Conservation (phyloP, 345 rosid genomes). For the Eutrema japonicum region DNA sequence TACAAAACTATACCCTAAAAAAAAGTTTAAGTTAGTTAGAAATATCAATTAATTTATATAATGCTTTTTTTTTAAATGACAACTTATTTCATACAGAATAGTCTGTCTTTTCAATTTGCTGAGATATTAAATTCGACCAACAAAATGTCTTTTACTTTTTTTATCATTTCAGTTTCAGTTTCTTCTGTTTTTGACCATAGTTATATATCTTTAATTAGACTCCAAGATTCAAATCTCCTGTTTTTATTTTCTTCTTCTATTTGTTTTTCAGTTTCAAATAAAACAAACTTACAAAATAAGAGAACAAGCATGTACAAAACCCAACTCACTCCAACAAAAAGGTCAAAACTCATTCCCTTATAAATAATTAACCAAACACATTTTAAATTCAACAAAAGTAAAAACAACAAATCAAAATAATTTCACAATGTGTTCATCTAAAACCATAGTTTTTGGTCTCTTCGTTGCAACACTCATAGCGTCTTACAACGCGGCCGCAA, state of each 20-base stretch:
- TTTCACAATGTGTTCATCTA: slow-evolving; percentile 18
- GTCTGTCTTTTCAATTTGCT: neutral
- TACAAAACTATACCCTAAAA: neutral
- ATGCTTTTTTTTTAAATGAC: too few relatives aligned
- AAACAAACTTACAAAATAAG: slow-evolving; percentile 9
- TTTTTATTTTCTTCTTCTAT: neutral
- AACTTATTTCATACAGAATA: too few relatives aligned
- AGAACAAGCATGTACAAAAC: neutral
- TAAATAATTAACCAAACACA: slow-evolving; percentile 5
- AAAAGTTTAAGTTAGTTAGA: too few relatives aligned
- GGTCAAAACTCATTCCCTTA: neutral
- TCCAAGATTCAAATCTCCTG: neutral
- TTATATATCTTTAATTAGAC: neutral
- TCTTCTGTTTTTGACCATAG: slow-evolving; percentile 25
- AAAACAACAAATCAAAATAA: neutral
- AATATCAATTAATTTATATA: too few relatives aligned
- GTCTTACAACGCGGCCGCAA: slow-evolving; percentile 14
- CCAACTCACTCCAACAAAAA: neutral
- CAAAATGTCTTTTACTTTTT: neutral
- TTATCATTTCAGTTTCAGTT: neutral
- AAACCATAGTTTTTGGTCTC: slow-evolving; percentile 21
- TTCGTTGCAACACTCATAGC: slow-evolving; percentile 13
- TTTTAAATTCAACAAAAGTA: neutral
- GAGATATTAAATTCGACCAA: neutral
- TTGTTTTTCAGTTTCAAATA: slow-evolving; percentile 15